Conservation (phyloP, 2,329 filamentous ascomycete species). For the Teratosphaeria pseudoeucalypti region DNA sequence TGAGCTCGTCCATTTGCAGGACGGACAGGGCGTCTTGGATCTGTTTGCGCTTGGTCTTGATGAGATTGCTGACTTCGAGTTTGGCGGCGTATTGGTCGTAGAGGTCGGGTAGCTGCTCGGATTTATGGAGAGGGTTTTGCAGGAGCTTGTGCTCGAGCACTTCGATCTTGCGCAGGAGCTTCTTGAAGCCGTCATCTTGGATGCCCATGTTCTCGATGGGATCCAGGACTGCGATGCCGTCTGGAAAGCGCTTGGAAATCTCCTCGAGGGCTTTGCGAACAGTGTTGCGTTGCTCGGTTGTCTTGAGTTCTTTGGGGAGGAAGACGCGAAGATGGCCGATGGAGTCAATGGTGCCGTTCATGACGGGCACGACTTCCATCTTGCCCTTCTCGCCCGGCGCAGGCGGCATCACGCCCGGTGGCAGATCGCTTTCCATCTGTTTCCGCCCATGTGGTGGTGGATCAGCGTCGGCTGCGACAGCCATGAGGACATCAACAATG, state of each 20-base stretch:
- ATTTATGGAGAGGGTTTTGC: constrained; percentile 83
- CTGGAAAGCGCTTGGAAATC: constrained; percentile 77
- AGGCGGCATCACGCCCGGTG: constrained; percentile 51
- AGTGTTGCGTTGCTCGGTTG: constrained; percentile 56
- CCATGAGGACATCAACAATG: constrained; percentile 71
- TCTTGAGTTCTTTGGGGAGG: constrained; percentile 65
- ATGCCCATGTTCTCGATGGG: constrained; percentile 96
- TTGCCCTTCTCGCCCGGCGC: constrained; percentile 54
- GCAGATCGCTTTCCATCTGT: constrained; percentile 43
- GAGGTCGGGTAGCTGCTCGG: constrained; percentile 68
- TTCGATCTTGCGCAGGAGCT: constrained; percentile 86
- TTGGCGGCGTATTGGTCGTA: constrained; percentile 84
- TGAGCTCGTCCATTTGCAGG: constrained; percentile 89
- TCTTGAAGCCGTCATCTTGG: constrained; percentile 84
- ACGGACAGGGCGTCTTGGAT: constrained; percentile 79
- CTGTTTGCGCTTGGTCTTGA: constrained; percentile 79
- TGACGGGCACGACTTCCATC: constrained; percentile 75
- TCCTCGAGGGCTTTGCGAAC: constrained; percentile 62
- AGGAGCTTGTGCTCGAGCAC: constrained; percentile 84
- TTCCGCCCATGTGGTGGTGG: constrained; percentile 17
- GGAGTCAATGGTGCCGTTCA: constrained; percentile 74
- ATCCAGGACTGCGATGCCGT: constrained; percentile 80
- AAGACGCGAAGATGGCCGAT: constrained; percentile 78
- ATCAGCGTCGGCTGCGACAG: constrained; percentile 50
- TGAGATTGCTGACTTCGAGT: constrained; percentile 62